Evolutionary conservation across 805 yeast genomes (phyloP), one percentile per base, ranked within the genome.

Genomic region (Candida koratica): DNA sequence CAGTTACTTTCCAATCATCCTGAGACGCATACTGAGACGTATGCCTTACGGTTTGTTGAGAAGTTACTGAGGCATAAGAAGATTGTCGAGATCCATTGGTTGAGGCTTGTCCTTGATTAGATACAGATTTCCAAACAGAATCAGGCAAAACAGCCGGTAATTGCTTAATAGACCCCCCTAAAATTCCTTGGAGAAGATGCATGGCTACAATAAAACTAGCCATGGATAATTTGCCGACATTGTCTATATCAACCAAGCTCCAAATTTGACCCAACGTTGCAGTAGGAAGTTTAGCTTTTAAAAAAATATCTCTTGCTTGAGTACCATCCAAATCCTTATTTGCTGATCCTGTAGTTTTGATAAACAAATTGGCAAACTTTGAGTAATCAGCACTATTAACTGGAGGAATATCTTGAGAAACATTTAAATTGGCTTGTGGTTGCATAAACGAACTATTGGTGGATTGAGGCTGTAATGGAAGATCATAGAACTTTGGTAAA

Each of bases 161-260:
- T 33, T 77, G 75, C 33, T 71, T 72, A 47, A 87, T 60, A 3
- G 76, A 48, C 25, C 87, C 84, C 49, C 77, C 75, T 51, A 87
- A 67, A 20, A 82, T 64, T 47, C 87, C 80, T 58, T 90, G 97
- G 45, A 93, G 86, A 54, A 93, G 71, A 60, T 85, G 95, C 98
- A 93, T 90, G 6, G 97, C 97, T 50, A 90, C 75, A 29, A 86
- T 76, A 50, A 93, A 93, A 55, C 86, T 89, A 11, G 79, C 71
- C 52, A 79, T 75, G 38, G 75, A 70, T 49, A 93, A 74, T 38
- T 75, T 68, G 4, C 98, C 98, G 1, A 74, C 61, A 47, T 79
- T 79, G 36, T 74, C 73, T 42, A 79, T 77, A 56, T 93, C 98
- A 28, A 84, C 93, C 39, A 90, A 67, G 36, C 74, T 74, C 98